Conservation (phyloP, 257 asterid genomes). For the Solanum etuberosum region DNA sequence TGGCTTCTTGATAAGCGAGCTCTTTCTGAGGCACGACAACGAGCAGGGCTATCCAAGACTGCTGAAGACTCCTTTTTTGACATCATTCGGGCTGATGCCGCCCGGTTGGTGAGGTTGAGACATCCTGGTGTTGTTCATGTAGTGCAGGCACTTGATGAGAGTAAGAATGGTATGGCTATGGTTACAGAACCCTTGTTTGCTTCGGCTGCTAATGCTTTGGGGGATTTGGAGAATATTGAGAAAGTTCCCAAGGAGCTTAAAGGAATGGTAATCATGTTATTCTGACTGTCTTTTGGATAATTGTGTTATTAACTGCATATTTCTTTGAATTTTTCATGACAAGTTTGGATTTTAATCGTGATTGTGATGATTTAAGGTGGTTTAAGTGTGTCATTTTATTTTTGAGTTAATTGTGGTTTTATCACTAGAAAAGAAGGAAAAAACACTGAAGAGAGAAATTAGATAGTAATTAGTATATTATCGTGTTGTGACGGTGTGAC, state of each 20-base stretch:
- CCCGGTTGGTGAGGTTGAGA: conserved; percentile 85
- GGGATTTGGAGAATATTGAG: conserved; percentile 62
- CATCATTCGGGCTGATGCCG: conserved; percentile 79
- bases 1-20: conserved; percentile 88
- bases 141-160: conserved; percentile 91
- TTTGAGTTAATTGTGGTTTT: neutral
- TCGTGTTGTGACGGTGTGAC: neutral
- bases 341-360: neutral
- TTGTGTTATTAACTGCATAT: neutral
- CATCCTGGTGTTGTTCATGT: conserved; percentile 99
- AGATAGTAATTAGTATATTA: neutral
- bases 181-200: conserved; percentile 96
- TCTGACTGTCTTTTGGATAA: neutral
- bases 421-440: neutral
- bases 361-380: neutral
- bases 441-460: neutral
- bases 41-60: conserved; percentile 78
- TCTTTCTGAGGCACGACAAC: conserved; percentile 72
- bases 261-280: conserved; percentile 52
- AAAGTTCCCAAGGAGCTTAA: conserved; percentile 89
- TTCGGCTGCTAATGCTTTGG: conserved; percentile 78
- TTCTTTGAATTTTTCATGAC: neutral
- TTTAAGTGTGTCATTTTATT: neutral
- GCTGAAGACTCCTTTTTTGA: conserved; percentile 88
- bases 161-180: conserved; percentile 88